Evolutionary conservation across 495 filamentous ascomycete genomes (phyloP), one percentile per base, ranked within the genome.

Genomic region (Trichoderma erinaceum): DNA sequence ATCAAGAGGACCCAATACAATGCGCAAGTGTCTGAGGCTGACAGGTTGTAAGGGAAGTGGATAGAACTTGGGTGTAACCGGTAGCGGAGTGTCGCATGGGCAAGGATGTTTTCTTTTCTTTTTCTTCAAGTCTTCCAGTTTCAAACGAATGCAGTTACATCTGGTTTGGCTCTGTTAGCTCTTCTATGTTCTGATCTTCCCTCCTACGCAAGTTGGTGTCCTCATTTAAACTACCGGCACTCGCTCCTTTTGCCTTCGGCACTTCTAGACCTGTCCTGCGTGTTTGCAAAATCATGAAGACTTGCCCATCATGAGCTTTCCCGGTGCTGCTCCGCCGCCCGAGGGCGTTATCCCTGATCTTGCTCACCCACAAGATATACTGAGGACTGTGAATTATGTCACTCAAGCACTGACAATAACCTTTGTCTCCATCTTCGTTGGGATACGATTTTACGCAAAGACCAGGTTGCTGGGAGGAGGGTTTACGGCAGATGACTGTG

Each of bases 401-500:
- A 80, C 78, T 13, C 80, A 84, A 71, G 74, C 71, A 41, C 71
- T 84, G n/a, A 83, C 79, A 69, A 76, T 84, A 56, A 75, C 75
- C 1, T 74, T 84, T 52, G 73, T 78, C 23, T 73, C 77, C 16
- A 41, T 78, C 1, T 79, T 82, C 56, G 73, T 83, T 18, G 66
- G 65, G 1, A 65, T 80, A 32, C 78, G 82, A 4, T 74, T 80
- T 25, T 76, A 74, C 61, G 75, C 76, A n/a, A 77, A 79, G 61
- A 66, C 70, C 10, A 74, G 73, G 10, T 80, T 82, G 41, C 77
- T 75, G 41, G 77, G 78, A 32, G 69, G 68, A 2, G n/a, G 35
- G 21, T 69, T 80, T 3, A 73, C 72, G 3, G 48, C 77, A 66
- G 80, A 84, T 70, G 81, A 84, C 71, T 76, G 80, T 81, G 69